phyloP scores from a whole-genome alignment of 1,284 basidiomycete species.

The Malassezia nana region DNA sequence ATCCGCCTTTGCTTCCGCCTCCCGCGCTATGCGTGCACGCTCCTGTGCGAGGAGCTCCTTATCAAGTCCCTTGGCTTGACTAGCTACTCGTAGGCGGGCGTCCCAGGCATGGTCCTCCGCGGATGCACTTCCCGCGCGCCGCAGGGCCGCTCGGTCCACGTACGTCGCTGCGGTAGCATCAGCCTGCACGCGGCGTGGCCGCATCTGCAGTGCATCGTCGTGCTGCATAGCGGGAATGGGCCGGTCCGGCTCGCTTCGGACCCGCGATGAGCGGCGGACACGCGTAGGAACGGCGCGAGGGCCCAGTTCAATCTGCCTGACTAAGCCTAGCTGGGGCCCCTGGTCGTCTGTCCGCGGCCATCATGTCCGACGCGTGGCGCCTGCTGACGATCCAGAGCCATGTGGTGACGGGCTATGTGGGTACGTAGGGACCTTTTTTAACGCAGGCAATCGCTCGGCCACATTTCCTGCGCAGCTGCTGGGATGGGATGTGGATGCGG shows the following conservation, averaged over 20 bases:
- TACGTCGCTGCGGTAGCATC: slow-evolving; percentile 6
- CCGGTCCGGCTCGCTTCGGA: neutral
- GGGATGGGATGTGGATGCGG: slow-evolving; percentile 89
- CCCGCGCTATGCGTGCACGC: neutral
- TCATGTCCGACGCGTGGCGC: slow-evolving; percentile 3
- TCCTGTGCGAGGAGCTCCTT: neutral
- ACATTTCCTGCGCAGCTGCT: slow-evolving; percentile 88
- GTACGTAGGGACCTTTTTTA: slow-evolving; percentile 51
- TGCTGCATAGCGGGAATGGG: neutral
- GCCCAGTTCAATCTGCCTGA: no score
- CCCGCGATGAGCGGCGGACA: neutral
- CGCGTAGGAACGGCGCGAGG: no score
- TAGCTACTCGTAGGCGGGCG: neutral
- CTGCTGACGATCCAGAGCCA: slow-evolving; percentile 71
- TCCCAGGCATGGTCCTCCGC: neutral
- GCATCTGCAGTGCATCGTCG: neutral
- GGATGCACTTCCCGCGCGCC: slow-evolving; percentile 9
- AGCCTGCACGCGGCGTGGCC: neutral
- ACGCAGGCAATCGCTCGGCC: slow-evolving; percentile 64
- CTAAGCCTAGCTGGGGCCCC: neutral
- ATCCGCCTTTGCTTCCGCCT: neutral
- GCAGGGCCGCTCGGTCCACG: slow-evolving; percentile 25
- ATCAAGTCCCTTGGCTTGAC: slow-evolving; percentile 9
- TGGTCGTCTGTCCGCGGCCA: neutral
- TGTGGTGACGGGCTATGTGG: slow-evolving; percentile 90